Conservation (phyloP, 495 filamentous ascomycete genomes). For the Neurospora sp. region DNA sequence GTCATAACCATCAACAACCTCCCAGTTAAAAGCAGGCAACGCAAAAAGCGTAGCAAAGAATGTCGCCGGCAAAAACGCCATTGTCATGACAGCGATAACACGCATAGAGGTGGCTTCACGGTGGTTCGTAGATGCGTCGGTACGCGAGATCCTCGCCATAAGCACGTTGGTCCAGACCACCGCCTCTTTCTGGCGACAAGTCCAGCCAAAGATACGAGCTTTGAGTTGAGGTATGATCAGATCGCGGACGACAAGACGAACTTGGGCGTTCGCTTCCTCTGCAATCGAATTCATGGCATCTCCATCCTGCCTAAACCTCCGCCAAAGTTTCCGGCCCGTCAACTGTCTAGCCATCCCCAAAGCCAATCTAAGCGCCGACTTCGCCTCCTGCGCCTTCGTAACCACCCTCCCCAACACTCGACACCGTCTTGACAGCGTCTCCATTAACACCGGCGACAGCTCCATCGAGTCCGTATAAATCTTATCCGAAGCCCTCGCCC, state of each 20-base stretch:
- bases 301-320: too few species aligned
- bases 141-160: neutral
- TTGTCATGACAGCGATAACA: conserved; percentile 5
- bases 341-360: neutral
- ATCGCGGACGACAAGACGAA: neutral
- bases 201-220: neutral
- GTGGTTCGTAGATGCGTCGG: neutral
- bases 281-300: neutral
- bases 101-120: conserved; percentile 2
- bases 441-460: neutral
- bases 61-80: conserved; percentile 5
- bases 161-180: neutral
- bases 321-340: neutral
- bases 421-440: neutral
- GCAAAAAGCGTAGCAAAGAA: conserved; percentile 26
- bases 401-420: neutral
- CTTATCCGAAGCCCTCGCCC: neutral
- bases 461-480: neutral
- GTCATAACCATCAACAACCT: neutral
- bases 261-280: neutral
- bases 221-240: neutral
- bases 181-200: neutral
- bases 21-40: conserved; percentile 26
- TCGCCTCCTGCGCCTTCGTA: neutral
- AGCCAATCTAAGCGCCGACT: neutral